phyloP scores from a whole-genome alignment of 352 stramenopile genomes.

The Pythium pyrilobum region DNA sequence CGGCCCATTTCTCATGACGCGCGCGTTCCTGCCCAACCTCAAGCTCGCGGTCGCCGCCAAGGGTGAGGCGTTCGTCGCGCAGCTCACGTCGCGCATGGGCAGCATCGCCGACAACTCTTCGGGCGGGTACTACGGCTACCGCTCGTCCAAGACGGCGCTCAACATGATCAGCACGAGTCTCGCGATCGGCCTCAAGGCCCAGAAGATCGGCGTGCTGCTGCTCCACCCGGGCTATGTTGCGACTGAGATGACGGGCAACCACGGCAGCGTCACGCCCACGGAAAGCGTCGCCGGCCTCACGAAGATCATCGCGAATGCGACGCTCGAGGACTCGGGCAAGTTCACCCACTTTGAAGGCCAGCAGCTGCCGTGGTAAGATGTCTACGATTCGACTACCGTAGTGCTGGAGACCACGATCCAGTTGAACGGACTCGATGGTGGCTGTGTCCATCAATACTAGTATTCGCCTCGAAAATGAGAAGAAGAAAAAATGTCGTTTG shows the following conservation, averaged over 20 bases:
- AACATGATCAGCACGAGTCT: constrained; percentile 73
- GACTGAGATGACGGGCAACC: constrained; percentile 51
- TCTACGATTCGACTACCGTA: background rate
- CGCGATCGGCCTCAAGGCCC: constrained; percentile 34
- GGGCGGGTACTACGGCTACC: constrained; percentile 69
- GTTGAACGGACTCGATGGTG: no score
- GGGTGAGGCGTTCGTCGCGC: constrained; percentile 48
- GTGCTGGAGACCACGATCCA: no score
- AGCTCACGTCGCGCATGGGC: constrained; percentile 60
- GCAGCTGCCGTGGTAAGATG: constrained; percentile 47
- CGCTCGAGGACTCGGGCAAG: constrained; percentile 43
- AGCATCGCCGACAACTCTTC: constrained; percentile 53
- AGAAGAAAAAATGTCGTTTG: no score
- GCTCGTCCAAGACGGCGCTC: constrained; percentile 71
- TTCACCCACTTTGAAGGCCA: constrained; percentile 51
- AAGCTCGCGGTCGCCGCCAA: constrained; percentile 29
- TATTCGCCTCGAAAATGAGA: no score
- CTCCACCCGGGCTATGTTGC: constrained; percentile 62
- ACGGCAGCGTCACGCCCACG: constrained; percentile 30
- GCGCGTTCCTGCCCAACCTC: constrained; percentile 56
- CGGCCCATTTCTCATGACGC: constrained; percentile 55
- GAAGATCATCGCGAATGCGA: constrained; percentile 47
- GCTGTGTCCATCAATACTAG: no score
- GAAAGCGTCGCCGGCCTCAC: constrained; percentile 47
- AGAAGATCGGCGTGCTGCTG: constrained; percentile 55